These are phyloP conservation scores for Bombardia bombarda DNA, from an alignment of 495 filamentous ascomycete species.

Conservation along the genomic window DNA sequence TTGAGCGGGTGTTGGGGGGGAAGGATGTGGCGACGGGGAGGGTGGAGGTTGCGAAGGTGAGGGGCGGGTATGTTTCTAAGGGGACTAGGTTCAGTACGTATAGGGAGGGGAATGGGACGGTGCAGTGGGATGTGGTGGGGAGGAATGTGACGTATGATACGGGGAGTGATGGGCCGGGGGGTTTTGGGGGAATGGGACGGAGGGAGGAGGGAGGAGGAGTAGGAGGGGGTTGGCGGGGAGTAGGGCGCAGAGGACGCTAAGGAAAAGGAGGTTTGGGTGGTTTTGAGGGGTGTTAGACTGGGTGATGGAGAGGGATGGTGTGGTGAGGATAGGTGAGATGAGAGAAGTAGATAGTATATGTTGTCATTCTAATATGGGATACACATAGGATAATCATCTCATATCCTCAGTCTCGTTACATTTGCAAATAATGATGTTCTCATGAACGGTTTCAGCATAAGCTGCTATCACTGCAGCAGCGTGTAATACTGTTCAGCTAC, in stretches of 20 bases:
- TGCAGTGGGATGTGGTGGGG: conserved; percentile 43
- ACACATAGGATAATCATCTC: too few species aligned
- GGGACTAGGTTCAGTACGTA: conserved; percentile 45
- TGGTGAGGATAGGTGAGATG: too few species aligned
- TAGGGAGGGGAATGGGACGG: conserved; percentile 49
- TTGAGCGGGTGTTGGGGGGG: conserved; percentile 49
- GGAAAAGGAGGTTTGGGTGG: background rate
- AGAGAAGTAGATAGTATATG: too few species aligned
- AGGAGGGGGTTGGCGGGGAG: conserved; percentile 1
- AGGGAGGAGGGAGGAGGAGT: background rate
- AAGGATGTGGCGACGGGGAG: conserved; percentile 54
- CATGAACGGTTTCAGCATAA: too few species aligned
- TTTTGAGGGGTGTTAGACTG: too few species aligned
- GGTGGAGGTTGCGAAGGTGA: conserved; percentile 8
- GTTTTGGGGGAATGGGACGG: background rate
- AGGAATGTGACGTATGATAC: conserved; percentile 48
- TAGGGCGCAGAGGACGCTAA: background rate
- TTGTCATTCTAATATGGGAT: too few species aligned
- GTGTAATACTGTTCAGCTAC: too few species aligned
- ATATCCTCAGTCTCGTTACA: too few species aligned
- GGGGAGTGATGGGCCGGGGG: conserved; percentile 37
- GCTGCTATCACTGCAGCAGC: too few species aligned
- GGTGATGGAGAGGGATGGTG: too few species aligned
- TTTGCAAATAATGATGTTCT: too few species aligned
- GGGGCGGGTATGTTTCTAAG: conserved; percentile 33